These are phyloP conservation scores for Fusarium phyllophilum DNA, from an alignment of 2,329 filamentous ascomycete species.

Conservation along the genomic window DNA sequence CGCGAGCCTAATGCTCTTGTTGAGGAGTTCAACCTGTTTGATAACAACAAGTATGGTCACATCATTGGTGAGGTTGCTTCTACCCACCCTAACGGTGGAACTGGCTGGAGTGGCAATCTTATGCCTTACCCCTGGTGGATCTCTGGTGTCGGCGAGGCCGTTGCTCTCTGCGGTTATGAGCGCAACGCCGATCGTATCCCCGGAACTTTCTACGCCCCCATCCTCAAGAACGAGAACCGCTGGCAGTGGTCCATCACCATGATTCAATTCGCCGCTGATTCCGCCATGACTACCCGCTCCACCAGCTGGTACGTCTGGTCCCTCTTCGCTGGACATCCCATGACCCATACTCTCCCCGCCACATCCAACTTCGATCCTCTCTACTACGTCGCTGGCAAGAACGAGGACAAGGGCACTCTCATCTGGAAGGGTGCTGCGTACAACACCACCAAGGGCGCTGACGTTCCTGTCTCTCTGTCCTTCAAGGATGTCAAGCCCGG, in stretches of 20 bases:
- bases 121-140: conserved; percentile 66
- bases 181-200: conserved; percentile 69
- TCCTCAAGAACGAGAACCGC: conserved; percentile 60
- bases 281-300: conserved; percentile 59
- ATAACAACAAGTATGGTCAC: conserved; percentile 54
- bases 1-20: conserved; percentile 62
- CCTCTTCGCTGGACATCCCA: conserved; percentile 58
- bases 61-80: conserved; percentile 63
- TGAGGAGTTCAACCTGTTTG: conserved; percentile 61
- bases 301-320: conserved; percentile 63
- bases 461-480: conserved; percentile 56
- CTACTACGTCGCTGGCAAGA: conserved; percentile 61
- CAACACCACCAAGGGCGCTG: conserved; percentile 58
- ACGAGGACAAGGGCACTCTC: conserved; percentile 52
- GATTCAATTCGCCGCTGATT: conserved; percentile 60
- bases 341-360: conserved; percentile 59
- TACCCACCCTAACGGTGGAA: conserved; percentile 62
- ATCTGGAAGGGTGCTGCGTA: conserved; percentile 65
- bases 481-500: conserved; percentile 57
- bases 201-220: conserved; percentile 62
- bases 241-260: conserved; percentile 65
- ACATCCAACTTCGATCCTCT: conserved; percentile 56
- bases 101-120: conserved; percentile 57
- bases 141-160: conserved; percentile 68
- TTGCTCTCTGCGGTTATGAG: conserved; percentile 73